Evolutionary conservation across 495 filamentous ascomycete genomes (phyloP), one percentile per base, ranked within the genome.

Genomic region (Platismatia glauca): DNA sequence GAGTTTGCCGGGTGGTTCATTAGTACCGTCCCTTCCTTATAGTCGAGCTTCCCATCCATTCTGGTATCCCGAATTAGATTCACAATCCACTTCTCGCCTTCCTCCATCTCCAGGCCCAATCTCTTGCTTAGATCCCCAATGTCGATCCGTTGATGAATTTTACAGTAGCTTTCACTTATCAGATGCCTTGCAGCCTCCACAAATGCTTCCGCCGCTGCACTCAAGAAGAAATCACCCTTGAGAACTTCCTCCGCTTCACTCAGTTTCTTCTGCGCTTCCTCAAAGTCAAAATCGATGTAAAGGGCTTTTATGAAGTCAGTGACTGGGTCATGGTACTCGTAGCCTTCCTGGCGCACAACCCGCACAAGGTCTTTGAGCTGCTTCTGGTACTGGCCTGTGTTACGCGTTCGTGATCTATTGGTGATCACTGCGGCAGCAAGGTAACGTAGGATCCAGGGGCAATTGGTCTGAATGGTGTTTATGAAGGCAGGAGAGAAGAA

Each of bases 71-170:
- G 86, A 77, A 98, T 98, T 52, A 97, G 83, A 78, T 98, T 98
- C 64, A 98, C 94, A 67, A 98, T 98, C 95, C 95, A 97, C 81
- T 97, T 97, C 85, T 98, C 94, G 67, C 95, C 94, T 68, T 96
- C 94, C 69, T 96, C 91, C 69, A 90, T 84, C 70, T 85, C 89
- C 64, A 98, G 79, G 63, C 94, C 94, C 58, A 98, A 81, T 65
- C 92, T 85, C 63, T 86, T 86, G 64, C 91, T 95, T 22, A 98
- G 82, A 69, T 97, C 95, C 75, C 85, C 57, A 74, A 98, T 96
- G 73, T 97, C 91, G 65, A 98, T 98, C 62, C 94, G 84, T 66
- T 96, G 90, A 76, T 97, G 94, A 71, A 98, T 98, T 84, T 97
- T 97, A 89, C 95, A 97, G 81, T 98, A 97, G 73, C 83, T 88